Base-by-base conservation (phyloP, 2,329 filamentous ascomycete species). In the Aspergillus fumigatus region DNA sequence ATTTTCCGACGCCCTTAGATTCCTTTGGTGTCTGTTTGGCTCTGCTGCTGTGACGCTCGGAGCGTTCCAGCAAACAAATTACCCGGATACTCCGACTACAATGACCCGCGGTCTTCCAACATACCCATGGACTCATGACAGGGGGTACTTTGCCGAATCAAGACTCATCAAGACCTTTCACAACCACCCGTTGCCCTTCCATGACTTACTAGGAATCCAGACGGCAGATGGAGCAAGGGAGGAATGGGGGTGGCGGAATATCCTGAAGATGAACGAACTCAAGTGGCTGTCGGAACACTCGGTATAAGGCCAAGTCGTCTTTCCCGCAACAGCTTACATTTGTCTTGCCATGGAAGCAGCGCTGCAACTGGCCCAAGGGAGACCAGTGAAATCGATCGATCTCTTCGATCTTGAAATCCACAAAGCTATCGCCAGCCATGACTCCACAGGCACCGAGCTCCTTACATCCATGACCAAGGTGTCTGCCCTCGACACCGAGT, bases 231-330 rank as follows among this genome's bases (percentile, higher is more conserved):
- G 26, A 10, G 41, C 35, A 6, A 27, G 32, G 14, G 17, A 23
- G n/a, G 53, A 57, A 21, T 48, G 45, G 48, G 43, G 51, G 17
- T 70, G 64, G 64, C 53, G 58, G 5, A 61, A 64, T 40, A 25
- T 61, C 14, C 47, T 70, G 26, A 48, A 49, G 3, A 25, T 56
- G 9, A 47, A 41, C 4, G 63, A 67, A 41, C 45, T 67, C 14
- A 59, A 62, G 2, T 70, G 67, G 67, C 49, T 72, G 8, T 26
- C 11, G 1, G 62, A 57, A 19, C 68, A 72, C 48, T 35, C 41
- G 7, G 41, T 71, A 5, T 63, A 67, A 19, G 59, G 59, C 7
- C 57, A 64, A 40, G 53, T 57, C 8, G 55, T 71, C 1, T 70
- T 66, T 45, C 69, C 69, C 4, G 68, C 59, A 38, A 59, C 67